Base-by-base conservation (phyloP, 805 yeast genomes). In the Nakazawaea siamensis region DNA sequence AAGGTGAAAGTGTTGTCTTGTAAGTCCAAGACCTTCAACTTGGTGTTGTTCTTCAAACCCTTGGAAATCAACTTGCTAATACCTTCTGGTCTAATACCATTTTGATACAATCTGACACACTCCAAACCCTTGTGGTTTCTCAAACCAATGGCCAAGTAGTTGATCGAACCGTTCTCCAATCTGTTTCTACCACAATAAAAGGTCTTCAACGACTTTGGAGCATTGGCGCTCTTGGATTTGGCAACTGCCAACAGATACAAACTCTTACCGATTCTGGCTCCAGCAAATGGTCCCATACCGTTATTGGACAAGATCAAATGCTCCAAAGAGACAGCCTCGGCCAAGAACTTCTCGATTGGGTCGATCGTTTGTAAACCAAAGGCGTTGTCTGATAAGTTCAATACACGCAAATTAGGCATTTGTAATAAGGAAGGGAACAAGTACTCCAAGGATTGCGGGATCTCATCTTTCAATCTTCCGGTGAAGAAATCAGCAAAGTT, bases 221-320 rank as follows among this genome's bases (percentile, higher is more conserved):
- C 64, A 27, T 61, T 59, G 20, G 53, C 48, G n/a, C 57, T 54
- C 32, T 56, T 56, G 43, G 64, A 55, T 59, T 87, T 87, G 38
- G 77, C 79, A 34, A 55, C 57, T 15, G 92, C 76, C 44, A 90
- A 69, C 46, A 71, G 68, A 60, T 66, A 84, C 31, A 92, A 70
- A 4, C 95, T 84, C 48, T 76, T 76, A 41, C 97, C 99, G 42
- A 92, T 83, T 55, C 95, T 74, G 38, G 90, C 80, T 49, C 99
- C 98, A 1, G 97, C 95, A 55, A 82, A 82, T 18, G 99, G 99
- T 24, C 99, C 99, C 76, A 92, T 80, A 37, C 99, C 99, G 57
- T 92, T 92, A 61, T 92, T 92, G 31, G 96, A 80, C 43, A 92
- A 66, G 45, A 85, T 78, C 56, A 92, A 70, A 54, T 92, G 96